Conservation (phyloP, 306 rosid species). For the Corylus heterophylla region DNA sequence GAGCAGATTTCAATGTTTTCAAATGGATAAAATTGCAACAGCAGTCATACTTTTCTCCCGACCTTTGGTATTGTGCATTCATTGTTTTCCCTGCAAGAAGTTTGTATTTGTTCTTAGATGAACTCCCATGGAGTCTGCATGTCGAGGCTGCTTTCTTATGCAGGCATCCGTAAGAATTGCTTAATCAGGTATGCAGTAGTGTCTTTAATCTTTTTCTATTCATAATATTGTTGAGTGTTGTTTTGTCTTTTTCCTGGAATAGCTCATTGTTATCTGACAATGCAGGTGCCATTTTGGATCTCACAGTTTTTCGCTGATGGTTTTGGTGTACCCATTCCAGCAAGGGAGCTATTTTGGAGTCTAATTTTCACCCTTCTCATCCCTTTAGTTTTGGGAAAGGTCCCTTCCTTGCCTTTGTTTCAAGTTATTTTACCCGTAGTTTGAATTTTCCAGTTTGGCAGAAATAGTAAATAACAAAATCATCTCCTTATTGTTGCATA, state of each 20-base stretch:
- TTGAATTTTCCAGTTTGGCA: neutral
- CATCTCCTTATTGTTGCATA: neutral
- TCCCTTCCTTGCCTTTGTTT: slow-evolving; percentile 1
- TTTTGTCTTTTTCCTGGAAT: slow-evolving; percentile 1
- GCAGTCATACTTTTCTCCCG: neutral
- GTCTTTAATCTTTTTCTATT: neutral
- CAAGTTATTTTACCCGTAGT: neutral
- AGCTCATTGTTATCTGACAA: neutral
- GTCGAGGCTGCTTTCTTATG: neutral
- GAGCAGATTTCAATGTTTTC: neutral
- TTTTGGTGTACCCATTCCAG: slow-evolving; percentile 14
- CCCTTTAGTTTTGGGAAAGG: slow-evolving; percentile 11
- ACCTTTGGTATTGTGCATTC: neutral
- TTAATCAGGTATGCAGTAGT: neutral
- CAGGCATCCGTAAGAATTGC: neutral
- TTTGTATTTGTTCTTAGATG: neutral
- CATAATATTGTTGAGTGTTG: neutral
- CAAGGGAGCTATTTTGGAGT: slow-evolving; percentile 12
- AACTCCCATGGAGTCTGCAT: neutral
- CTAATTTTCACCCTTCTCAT: slow-evolving; percentile 1
- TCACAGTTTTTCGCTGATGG: neutral
- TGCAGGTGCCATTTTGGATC: slow-evolving; percentile 15
- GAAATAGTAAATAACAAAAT: neutral
- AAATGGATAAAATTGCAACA: neutral
- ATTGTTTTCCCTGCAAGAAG: neutral